These are phyloP conservation scores for Thuidium tamariscinum DNA, from an alignment of 225 moss, liverwort and hornwort species.

Conservation along the genomic window DNA sequence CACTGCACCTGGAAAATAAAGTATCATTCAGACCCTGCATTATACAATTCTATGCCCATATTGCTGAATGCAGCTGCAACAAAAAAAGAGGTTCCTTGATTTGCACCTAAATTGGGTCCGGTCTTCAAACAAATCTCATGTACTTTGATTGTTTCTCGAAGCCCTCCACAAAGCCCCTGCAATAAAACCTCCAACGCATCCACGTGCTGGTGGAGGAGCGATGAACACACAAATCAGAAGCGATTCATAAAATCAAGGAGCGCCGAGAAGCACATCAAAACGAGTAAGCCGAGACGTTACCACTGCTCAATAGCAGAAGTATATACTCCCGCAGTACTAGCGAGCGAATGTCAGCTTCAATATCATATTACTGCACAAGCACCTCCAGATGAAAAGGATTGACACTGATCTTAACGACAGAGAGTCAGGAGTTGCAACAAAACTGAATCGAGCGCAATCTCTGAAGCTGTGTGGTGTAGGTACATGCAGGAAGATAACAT, in stretches of 20 bases:
- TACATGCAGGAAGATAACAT: constrained; percentile 26
- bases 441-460: background rate
- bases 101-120: constrained; percentile 65
- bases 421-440: background rate
- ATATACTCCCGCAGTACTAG: background rate
- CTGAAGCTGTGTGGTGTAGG: constrained; percentile 6
- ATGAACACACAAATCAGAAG: constrained; percentile 1
- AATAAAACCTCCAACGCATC: constrained; percentile 76
- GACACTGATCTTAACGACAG: background rate
- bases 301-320: background rate
- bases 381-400: constrained; percentile 5
- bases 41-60: background rate
- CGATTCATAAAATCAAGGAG: background rate
- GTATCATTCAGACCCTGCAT: background rate
- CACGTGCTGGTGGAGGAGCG: constrained; percentile 47
- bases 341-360: constrained; percentile 3
- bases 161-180: constrained; percentile 79
- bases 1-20: constrained; percentile 51
- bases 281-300: background rate
- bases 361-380: constrained; percentile 18
- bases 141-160: constrained; percentile 64
- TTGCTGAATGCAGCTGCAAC: background rate
- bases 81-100: background rate
- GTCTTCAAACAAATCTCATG: constrained; percentile 81
- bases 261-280: background rate